Evolutionary conservation across 345 rosid genomes (phyloP), one percentile per base, ranked within the genome.

Genomic region (Camelina neglecta): DNA sequence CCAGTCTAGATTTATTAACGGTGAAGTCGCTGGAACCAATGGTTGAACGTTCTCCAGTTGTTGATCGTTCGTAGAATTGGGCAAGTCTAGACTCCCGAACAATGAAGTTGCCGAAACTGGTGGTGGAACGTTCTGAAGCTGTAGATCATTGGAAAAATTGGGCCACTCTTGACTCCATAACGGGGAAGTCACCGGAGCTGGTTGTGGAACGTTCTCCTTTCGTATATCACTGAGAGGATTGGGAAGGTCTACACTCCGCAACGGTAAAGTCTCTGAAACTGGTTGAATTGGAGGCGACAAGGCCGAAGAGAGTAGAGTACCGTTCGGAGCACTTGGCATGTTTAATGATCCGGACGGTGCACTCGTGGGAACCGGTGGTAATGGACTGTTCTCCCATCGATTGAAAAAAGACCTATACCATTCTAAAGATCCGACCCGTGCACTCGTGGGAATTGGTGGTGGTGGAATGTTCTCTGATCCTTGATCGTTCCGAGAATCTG

Each of bases 1-100:
- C 38, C 90, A 85, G 62, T 82, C 83, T 57, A 88, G 67, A 81
- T 83, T 85, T 21, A 89, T 8, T 8, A 82, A 88, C 8, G 91
- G 82, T 31, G 31, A 18, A 45, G 13, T 57, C 35, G 86, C 81
- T 4, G 89, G 87, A 61, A 82, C 75, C 11, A 73, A 60, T 35
- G 84, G 59, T 48, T 29, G 74, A 45, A 41, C n/a, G 8, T 21
- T 67, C 8, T 76, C 50, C 3, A 13, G 2, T 2, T 1, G 9
- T 38, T 11, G 86, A 85, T 5, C 81, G 71, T 45, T 33, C 24
- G 8, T 23, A 64, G 12, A 1, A 45, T 45, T 9, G 16, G 93
- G 86, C 42, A 89, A 85, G 62, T 82, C 81, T 60, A 85, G 65
- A 81, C 83, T 85, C 24, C 90, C 0, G 7, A 82, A 88, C 7